These are phyloP conservation scores for Aspergillus sp. DNA, from an alignment of 2,329 filamentous ascomycete species.

Conservation along the genomic window DNA sequence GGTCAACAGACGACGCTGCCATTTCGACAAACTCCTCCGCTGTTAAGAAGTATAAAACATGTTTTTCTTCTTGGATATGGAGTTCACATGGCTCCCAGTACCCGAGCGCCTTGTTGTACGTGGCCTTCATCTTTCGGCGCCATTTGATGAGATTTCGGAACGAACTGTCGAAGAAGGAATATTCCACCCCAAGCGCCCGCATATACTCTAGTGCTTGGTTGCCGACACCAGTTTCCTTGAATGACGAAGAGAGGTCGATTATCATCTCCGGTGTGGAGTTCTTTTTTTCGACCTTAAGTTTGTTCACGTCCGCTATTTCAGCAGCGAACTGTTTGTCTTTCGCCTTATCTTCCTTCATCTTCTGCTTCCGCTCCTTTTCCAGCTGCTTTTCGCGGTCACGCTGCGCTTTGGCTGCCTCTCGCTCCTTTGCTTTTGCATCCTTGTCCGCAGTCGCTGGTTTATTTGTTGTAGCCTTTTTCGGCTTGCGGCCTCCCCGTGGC, in stretches of 20 bases:
- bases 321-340: constrained; percentile 64
- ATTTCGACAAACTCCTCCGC: constrained; percentile 67
- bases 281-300: constrained; percentile 70
- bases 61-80: constrained; percentile 55
- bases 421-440: constrained; percentile 54
- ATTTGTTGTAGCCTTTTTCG: constrained; percentile 38
- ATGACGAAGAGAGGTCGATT: constrained; percentile 62
- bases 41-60: constrained; percentile 61
- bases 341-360: constrained; percentile 56
- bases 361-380: constrained; percentile 51
- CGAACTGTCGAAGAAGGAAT: constrained; percentile 37
- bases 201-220: constrained; percentile 46
- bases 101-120: constrained; percentile 60
- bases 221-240: constrained; percentile 50
- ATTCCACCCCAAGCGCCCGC: constrained; percentile 42
- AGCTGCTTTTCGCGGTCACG: constrained; percentile 56
- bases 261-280: constrained; percentile 75
- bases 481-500: constrained; percentile 18
- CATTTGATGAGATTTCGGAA: constrained; percentile 62
- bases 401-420: constrained; percentile 50
- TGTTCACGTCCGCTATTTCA: constrained; percentile 72
- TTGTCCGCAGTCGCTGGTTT: constrained; percentile 32
- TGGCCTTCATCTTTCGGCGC: constrained; percentile 66
- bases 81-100: constrained; percentile 63
- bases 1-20: constrained; percentile 40